Evolutionary conservation across 352 stramenopile species (phyloP).

Genomic region (Phytopythium oedochilum): DNA sequence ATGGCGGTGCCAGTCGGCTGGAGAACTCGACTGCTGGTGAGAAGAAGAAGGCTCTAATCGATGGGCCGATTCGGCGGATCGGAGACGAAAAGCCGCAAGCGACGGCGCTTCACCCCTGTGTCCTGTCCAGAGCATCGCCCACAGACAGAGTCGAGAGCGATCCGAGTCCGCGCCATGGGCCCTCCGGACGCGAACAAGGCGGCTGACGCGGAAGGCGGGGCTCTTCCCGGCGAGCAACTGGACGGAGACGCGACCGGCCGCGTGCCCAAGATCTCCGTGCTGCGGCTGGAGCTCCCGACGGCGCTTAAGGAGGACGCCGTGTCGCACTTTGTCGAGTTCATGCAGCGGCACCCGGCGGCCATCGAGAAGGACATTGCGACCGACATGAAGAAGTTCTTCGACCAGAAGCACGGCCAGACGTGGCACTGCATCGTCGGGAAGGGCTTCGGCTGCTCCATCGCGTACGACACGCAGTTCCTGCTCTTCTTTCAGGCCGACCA

Average conservation of each 20-base stretch:
- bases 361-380: constrained; percentile 95
- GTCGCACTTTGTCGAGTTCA: constrained; percentile 29
- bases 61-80: background rate
- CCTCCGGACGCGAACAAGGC: constrained; percentile 40
- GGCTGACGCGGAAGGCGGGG: constrained; percentile 14
- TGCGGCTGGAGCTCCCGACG: constrained; percentile 62
- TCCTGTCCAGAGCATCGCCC: background rate
- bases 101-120: background rate
- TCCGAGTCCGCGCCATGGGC: constrained; percentile 20
- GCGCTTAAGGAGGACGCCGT: constrained; percentile 74
- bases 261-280: constrained; percentile 56
- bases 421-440: constrained; percentile 95
- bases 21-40: too few relatives aligned
- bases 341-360: constrained; percentile 31
- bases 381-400: constrained; percentile 99
- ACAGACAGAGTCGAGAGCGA: background rate
- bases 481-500: constrained; percentile 86
- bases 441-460: constrained; percentile 87
- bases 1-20: too few relatives aligned
- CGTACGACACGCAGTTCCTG: constrained; percentile 88
- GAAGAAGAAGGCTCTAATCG: too few relatives aligned
- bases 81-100: background rate
- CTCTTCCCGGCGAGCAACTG: constrained; percentile 12
- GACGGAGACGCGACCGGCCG: constrained; percentile 16
- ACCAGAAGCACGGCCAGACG: constrained; percentile 93